A percentile compares a stretch with the other conserved stretches of the same genome.
Conservation (phyloP, 139 green algal genomes). For the Coccomyxa sp. region DNA sequence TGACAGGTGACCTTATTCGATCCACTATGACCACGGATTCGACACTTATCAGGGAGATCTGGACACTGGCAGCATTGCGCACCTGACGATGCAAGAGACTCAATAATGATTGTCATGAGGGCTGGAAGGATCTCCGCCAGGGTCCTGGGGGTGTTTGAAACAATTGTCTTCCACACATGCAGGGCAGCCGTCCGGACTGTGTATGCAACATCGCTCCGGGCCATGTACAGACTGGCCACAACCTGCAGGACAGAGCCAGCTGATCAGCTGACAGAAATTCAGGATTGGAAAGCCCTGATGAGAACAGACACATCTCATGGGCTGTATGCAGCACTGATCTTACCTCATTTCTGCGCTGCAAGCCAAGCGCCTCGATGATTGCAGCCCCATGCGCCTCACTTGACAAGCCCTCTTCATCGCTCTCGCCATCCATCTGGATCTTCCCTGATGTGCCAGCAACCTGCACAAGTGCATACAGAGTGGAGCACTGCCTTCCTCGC, state of each 20-base stretch:
- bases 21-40: too few relatives aligned
- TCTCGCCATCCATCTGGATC: conserved; percentile 77
- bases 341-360: conserved; percentile 55
- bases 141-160: conserved; percentile 95
- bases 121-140: conserved; percentile 82
- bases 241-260: too few relatives aligned
- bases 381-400: conserved; percentile 78
- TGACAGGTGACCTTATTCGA: too few relatives aligned
- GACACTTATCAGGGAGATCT: too few relatives aligned
- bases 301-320: too few relatives aligned
- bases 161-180: conserved; percentile 96
- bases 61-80: too few relatives aligned
- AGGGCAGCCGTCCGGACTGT: conserved; percentile 79
- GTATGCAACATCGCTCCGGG: conserved; percentile 73
- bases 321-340: too few relatives aligned
- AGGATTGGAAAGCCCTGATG: neutral
- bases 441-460: conserved; percentile 86
- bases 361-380: conserved; percentile 75
- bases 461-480: too few relatives aligned
- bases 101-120: conserved; percentile 79
- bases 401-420: conserved; percentile 90
- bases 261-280: neutral
- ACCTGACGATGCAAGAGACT: conserved; percentile 58
- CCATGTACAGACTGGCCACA: conserved; percentile 84
- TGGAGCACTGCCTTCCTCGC: too few relatives aligned